Conservation (phyloP, 2,329 filamentous ascomycete species). For the Paramyrothecium sp. region DNA sequence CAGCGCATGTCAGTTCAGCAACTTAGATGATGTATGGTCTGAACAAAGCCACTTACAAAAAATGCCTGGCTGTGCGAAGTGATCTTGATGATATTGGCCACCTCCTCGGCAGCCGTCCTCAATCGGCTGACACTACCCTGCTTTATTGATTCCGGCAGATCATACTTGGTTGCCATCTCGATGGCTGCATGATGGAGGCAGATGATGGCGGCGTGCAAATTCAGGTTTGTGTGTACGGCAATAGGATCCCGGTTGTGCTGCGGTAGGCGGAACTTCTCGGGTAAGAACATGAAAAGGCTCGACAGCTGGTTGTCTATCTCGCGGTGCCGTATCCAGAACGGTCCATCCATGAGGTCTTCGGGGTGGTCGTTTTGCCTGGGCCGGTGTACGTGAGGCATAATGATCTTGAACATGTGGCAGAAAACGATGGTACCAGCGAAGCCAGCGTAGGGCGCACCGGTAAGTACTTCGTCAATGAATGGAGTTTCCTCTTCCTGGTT, state of each 20-base stretch:
- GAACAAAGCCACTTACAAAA: conserved; percentile 54
- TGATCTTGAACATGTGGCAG: conserved; percentile 76
- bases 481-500: conserved; percentile 62
- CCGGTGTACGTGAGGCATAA: conserved; percentile 77
- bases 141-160: conserved; percentile 62
- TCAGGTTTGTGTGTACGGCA: conserved; percentile 82
- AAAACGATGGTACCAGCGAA: conserved; percentile 73
- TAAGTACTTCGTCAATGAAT: conserved; percentile 64
- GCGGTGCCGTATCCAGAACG: conserved; percentile 85
- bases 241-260: conserved; percentile 66
- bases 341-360: conserved; percentile 69
- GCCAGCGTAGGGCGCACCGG: conserved; percentile 62
- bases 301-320: conserved; percentile 78
- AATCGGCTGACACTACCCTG: conserved; percentile 72
- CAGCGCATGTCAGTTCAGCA: not conserved
- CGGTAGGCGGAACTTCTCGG: conserved; percentile 71
- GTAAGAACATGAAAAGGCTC: conserved; percentile 75
- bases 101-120: conserved; percentile 78
- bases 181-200: conserved; percentile 87
- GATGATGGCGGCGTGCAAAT: conserved; percentile 83
- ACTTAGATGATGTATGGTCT: not conserved
- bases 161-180: conserved; percentile 75
- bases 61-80: conserved; percentile 68
- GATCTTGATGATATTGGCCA: conserved; percentile 79
- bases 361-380: conserved; percentile 68